Evolutionary conservation across 768 basidiomycete species (phyloP), one percentile per base, ranked within the genome.

Genomic region (Lentinus brumalis): DNA sequence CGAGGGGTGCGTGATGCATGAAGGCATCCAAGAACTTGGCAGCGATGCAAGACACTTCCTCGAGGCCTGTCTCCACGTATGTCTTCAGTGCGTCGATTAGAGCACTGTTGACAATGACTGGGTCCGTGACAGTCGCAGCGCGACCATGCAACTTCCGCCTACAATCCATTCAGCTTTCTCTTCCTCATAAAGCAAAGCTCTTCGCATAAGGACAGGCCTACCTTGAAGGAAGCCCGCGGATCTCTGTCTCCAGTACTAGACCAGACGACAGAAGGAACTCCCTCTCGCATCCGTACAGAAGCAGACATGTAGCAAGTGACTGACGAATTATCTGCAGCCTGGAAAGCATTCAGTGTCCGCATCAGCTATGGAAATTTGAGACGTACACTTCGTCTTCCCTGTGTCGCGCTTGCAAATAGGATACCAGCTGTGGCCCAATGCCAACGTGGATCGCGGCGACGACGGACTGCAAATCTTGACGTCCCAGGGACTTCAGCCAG

Each of bases 261-360:
- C 76, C 78, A n/a, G 77, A 63, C 11, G 77, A 72, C 3, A 78
- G 54, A 5, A 89, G 73, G 40, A 74, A 77, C 3, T 70, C 67
- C 49, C 86, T 75, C 47, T 87, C 84, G 64, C 86, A 91, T 7
- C 90, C 90, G 65, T 85, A 89, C 29, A 89, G 68, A 3, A 89
- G 71, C 41, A 91, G 76, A 70, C 85, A 89, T 10, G 80, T 75
- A 15, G 82, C 82, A 31, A 92, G 69, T 2, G 85, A 86, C n/a
- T 79, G 76, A 5, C 86, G 81, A 50, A 92, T 80, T 60, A 91
- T 50, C 32, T 47, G 65, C 4, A 61, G 11, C 11, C 62, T 58
- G 44, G 1, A 42, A 53, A 30, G 12, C 16, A 14, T 49, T 39
- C 38, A 56, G 29, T 15, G 39, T 30, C 29, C 53, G 49, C 38